Evolutionary conservation across 208 protist species (phyloP).

Genomic region (Wallacemonas sp.): DNA sequence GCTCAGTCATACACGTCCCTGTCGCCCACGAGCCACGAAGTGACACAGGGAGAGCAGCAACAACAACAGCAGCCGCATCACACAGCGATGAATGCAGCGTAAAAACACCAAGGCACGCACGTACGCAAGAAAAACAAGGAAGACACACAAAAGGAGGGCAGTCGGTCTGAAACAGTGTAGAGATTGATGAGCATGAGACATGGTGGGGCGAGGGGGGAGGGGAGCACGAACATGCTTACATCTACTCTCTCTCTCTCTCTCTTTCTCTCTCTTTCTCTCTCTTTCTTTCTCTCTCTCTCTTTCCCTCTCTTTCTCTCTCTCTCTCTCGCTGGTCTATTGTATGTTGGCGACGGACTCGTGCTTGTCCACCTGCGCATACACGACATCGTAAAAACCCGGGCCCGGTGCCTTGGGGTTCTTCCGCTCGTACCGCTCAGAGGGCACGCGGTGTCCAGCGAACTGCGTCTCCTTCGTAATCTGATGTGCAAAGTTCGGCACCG

Average conservation of each 20-base stretch:
- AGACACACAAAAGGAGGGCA: too few species aligned
- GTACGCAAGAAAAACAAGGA: neutral
- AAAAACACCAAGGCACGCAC: neutral
- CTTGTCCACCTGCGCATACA: constrained; percentile 54
- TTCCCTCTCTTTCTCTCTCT: neutral
- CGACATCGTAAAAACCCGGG: constrained; percentile 66
- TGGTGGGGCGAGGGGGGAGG: too few species aligned
- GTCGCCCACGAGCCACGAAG: too few species aligned
- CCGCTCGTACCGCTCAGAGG: constrained; percentile 67
- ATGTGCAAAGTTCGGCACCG: constrained; percentile 74
- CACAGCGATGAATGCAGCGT: neutral
- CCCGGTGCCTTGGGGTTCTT: constrained; percentile 68
- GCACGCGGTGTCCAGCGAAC: constrained; percentile 73
- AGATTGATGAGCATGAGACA: too few species aligned
- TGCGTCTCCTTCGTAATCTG: constrained; percentile 85
- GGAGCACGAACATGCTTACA: too few species aligned
- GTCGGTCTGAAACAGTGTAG: too few species aligned
- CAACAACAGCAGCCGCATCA: too few species aligned
- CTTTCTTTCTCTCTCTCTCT: neutral
- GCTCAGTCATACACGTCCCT: too few species aligned
- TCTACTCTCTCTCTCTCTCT: neutral
- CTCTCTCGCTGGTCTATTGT: neutral
- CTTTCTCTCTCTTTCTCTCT: neutral
- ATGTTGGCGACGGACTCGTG: neutral
- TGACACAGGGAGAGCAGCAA: too few species aligned